A percentile compares a stretch with the other conserved stretches of the same genome.
These are phyloP conservation scores for Melampsora abietis-canadensis DNA, from an alignment of 1,284 basidiomycete species.

Conservation along the genomic window DNA sequence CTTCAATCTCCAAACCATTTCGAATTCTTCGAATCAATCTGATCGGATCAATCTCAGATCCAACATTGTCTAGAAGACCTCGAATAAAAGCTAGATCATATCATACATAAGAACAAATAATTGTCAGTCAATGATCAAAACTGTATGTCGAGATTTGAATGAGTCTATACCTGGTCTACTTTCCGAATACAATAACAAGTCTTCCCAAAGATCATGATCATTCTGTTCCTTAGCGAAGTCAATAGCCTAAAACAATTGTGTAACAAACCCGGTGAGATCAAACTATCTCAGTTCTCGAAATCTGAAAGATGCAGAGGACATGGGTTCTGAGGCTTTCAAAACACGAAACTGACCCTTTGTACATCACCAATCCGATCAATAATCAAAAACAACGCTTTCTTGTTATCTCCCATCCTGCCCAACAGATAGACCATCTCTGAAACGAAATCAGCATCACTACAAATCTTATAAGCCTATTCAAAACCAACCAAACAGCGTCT, in stretches of 20 bases:
- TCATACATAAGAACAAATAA: slow-evolving; percentile 17
- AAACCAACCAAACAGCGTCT: neutral
- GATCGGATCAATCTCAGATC: slow-evolving; percentile 92
- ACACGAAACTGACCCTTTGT: slow-evolving; percentile 62
- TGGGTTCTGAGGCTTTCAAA: no score
- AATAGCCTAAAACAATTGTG: slow-evolving; percentile 67
- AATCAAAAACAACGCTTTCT: slow-evolving; percentile 86
- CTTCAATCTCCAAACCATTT: slow-evolving; percentile 92
- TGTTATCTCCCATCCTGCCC: slow-evolving; percentile 95
- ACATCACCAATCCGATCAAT: slow-evolving; percentile 94
- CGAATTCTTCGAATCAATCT: slow-evolving; percentile 88
- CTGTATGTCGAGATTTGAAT: neutral
- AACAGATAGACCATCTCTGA: slow-evolving; percentile 96
- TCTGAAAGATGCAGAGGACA: no score
- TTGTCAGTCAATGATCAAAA: neutral
- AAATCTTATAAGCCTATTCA: slow-evolving; percentile 76
- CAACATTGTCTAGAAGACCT: slow-evolving; percentile 84
- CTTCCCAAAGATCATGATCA: slow-evolving; percentile 97
- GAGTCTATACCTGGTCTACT: slow-evolving; percentile 70
- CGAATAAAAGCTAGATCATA: slow-evolving; percentile 74
- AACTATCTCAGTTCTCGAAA: neutral
- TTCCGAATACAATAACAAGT: slow-evolving; percentile 88
- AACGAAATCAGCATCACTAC: slow-evolving; percentile 78
- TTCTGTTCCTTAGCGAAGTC: slow-evolving; percentile 97
- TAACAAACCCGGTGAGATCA: neutral